Percentiles rank a stretch among this genome's conserved stretches.
Evolutionary conservation across 2,329 filamentous ascomycete species (phyloP).

Genomic region (Colletotrichum ledebouriae): DNA sequence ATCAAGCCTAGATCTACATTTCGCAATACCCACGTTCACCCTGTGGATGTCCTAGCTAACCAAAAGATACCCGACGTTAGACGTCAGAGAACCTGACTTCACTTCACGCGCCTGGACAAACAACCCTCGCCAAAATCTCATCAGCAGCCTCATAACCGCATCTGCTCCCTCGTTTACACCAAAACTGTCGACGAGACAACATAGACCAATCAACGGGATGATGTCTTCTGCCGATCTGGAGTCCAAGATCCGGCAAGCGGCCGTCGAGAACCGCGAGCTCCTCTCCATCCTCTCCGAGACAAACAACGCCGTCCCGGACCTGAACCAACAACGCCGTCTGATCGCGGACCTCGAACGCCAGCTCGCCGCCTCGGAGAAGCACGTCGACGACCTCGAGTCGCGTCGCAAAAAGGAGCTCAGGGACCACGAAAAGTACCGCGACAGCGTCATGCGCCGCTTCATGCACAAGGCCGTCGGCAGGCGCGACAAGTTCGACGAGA

Average conservation of each 20-base stretch:
- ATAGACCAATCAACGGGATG: background rate
- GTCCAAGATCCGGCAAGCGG: slow-evolving; percentile 55
- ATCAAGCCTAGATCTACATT: background rate
- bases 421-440: slow-evolving; percentile 66
- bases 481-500: slow-evolving; percentile 62
- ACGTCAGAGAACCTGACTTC: background rate
- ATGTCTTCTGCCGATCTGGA: slow-evolving; percentile 46
- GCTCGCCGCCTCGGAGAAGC: slow-evolving; percentile 52
- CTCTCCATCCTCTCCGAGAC: slow-evolving; percentile 62
- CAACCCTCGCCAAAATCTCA: too few species aligned
- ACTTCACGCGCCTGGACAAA: too few species aligned
- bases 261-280: slow-evolving; percentile 58
- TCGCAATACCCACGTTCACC: background rate
- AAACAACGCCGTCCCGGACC: slow-evolving; percentile 60
- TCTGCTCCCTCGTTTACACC: background rate
- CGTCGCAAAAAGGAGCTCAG: slow-evolving; percentile 62
- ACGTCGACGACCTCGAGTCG: slow-evolving; percentile 55
- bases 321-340: slow-evolving; percentile 60
- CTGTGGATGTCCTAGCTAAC: background rate
- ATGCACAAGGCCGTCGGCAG: slow-evolving; percentile 64
- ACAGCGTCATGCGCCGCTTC: slow-evolving; percentile 65
- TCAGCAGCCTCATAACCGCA: too few species aligned
- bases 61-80: background rate
- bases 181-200: too few species aligned
- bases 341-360: slow-evolving; percentile 61